Percentiles rank a stretch among this genome's conserved stretches.
These are phyloP conservation scores for Pichia sp. DNA, from an alignment of 1,139 yeast species.

Conservation along the genomic window DNA sequence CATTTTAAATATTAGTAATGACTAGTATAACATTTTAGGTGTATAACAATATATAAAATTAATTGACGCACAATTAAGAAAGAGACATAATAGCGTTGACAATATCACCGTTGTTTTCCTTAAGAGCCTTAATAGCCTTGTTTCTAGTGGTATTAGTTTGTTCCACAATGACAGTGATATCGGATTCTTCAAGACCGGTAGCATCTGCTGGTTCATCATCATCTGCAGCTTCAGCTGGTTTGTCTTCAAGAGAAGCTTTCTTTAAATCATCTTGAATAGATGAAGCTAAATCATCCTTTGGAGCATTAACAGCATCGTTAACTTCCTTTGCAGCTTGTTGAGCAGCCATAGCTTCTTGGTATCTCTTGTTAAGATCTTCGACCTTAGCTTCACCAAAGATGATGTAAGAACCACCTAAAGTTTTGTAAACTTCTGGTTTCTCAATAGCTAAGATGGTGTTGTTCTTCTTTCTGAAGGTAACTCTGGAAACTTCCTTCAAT, in stretches of 20 bases:
- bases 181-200: slow-evolving; percentile 72
- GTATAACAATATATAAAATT: background rate
- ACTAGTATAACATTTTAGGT: too few species aligned
- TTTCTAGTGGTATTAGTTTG: slow-evolving; percentile 86
- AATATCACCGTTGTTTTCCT: slow-evolving; percentile 85
- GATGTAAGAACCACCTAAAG: slow-evolving; percentile 90
- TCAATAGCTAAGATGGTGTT: slow-evolving; percentile 91
- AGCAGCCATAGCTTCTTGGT: slow-evolving; percentile 68
- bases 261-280: slow-evolving; percentile 87
- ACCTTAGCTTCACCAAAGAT: slow-evolving; percentile 98
- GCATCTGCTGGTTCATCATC: slow-evolving; percentile 71
- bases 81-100: slow-evolving; percentile 94
- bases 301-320: slow-evolving; percentile 27
- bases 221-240: slow-evolving; percentile 40
- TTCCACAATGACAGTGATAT: slow-evolving; percentile 75
- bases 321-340: slow-evolving; percentile 52
- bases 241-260: slow-evolving; percentile 52
- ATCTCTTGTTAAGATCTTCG: slow-evolving; percentile 82
- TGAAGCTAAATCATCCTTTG: slow-evolving; percentile 52
- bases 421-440: slow-evolving; percentile 90
- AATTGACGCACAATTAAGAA: slow-evolving; percentile 32
- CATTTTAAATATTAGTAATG: too few species aligned
- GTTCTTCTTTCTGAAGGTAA: slow-evolving; percentile 92
- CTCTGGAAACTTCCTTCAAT: slow-evolving; percentile 90
- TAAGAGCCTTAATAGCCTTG: slow-evolving; percentile 87